Evolutionary conservation across 345 rosid genomes (phyloP).

Genomic region (Eucalyptus cloeziana): DNA sequence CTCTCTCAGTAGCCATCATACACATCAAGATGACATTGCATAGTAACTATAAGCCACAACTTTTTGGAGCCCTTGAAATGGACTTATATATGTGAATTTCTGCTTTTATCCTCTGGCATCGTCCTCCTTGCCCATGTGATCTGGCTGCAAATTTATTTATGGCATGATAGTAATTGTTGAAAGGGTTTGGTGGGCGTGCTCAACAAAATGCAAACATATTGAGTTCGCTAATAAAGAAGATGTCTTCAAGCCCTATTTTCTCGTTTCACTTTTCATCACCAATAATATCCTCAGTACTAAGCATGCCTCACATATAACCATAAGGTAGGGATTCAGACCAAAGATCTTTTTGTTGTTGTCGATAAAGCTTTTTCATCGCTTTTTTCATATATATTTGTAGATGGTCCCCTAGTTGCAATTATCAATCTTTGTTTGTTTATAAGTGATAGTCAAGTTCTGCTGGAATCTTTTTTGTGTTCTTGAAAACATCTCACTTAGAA

Average conservation of each 20-base stretch:
- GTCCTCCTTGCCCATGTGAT: not conserved
- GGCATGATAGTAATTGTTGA: not conserved
- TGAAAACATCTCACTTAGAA: not conserved
- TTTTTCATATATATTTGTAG: not conserved
- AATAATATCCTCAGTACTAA: not conserved
- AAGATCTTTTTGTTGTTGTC: not conserved
- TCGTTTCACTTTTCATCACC: not conserved
- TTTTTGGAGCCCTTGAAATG: not conserved
- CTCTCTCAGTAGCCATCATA: slow-evolving; percentile 6
- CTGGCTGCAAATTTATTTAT: not conserved
- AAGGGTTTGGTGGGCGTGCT: not conserved
- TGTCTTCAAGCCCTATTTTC: not conserved
- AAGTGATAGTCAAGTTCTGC: not conserved
- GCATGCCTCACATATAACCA: not conserved
- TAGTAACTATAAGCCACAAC: slow-evolving; percentile 9
- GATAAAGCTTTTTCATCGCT: not conserved
- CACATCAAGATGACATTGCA: slow-evolving; percentile 9
- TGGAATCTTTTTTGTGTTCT: not conserved
- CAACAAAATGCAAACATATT: not conserved
- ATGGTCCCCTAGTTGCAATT: not conserved
- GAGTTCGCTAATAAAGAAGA: not conserved
- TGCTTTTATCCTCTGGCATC: not conserved
- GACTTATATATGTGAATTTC: not conserved
- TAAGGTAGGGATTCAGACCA: not conserved
- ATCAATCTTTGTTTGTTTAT: not conserved